Conservation (phyloP, 1,139 yeast genomes). For the Magnusiomyces fungicola region DNA sequence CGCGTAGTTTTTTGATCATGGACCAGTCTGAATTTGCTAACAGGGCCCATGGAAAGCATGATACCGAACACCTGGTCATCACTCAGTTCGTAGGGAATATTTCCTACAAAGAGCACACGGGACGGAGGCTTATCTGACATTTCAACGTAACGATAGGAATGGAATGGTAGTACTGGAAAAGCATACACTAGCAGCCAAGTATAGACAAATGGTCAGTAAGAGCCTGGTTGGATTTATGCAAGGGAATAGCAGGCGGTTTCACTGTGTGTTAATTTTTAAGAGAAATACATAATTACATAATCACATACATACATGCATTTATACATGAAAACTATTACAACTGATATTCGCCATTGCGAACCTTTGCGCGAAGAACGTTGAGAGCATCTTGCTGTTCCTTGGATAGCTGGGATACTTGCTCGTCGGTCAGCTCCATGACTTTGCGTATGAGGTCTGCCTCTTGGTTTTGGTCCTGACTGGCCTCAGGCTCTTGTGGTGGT, state of each 20-base stretch:
- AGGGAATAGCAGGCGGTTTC: too few species aligned
- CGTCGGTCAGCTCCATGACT: constrained; percentile 53
- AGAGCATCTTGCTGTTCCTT: constrained; percentile 43
- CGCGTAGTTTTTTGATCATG: constrained; percentile 75
- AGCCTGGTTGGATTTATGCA: too few species aligned
- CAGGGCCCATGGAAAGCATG: constrained; percentile 70
- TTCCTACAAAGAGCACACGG: constrained; percentile 51
- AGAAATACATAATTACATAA: too few species aligned
- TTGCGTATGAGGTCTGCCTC: constrained; percentile 39
- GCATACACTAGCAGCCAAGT: too few species aligned
- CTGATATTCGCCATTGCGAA: constrained; percentile 26
- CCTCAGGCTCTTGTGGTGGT: neutral
- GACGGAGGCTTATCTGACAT: constrained; percentile 30
- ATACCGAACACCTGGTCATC: constrained; percentile 81
- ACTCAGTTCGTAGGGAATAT: constrained; percentile 69
- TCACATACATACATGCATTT: too few species aligned
- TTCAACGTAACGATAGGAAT: too few species aligned
- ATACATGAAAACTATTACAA: too few species aligned
- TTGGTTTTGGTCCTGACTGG: neutral
- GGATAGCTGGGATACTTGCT: constrained; percentile 55
- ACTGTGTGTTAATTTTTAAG: too few species aligned
- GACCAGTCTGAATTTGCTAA: constrained; percentile 54
- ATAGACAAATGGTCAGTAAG: too few species aligned
- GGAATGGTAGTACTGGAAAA: too few species aligned
- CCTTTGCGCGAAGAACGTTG: constrained; percentile 24